Conservation (phyloP, 2,329 filamentous ascomycete species). For the Nemania sp. region DNA sequence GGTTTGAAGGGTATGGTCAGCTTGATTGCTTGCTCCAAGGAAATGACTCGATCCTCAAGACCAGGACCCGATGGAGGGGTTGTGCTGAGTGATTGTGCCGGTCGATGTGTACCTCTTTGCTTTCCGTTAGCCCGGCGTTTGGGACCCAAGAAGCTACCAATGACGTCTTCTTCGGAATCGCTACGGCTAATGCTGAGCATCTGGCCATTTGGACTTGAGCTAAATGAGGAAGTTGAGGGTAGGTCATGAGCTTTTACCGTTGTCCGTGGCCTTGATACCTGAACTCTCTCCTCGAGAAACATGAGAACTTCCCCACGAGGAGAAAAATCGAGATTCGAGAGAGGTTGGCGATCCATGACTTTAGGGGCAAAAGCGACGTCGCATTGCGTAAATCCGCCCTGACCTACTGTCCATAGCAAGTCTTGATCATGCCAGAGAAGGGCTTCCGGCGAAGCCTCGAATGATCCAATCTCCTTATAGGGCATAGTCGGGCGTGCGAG, state of each 20-base stretch:
- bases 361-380: constrained; percentile 74
- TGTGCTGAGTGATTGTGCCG: constrained; percentile 61
- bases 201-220: constrained; percentile 62
- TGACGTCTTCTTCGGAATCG: constrained; percentile 74
- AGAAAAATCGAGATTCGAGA: constrained; percentile 72
- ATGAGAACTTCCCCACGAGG: constrained; percentile 69
- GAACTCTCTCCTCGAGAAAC: constrained; percentile 70
- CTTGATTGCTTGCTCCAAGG: constrained; percentile 69
- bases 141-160: constrained; percentile 69
- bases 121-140: constrained; percentile 56
- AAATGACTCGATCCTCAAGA: constrained; percentile 59
- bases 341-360: constrained; percentile 71
- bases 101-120: constrained; percentile 59
- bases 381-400: constrained; percentile 73
- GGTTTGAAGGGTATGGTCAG: constrained; percentile 68
- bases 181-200: constrained; percentile 69
- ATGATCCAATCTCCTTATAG: constrained; percentile 73
- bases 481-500: constrained; percentile 75
- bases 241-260: constrained; percentile 43
- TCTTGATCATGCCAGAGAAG: constrained; percentile 74
- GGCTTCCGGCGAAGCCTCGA: constrained; percentile 67
- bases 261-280: constrained; percentile 57
- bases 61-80: constrained; percentile 64
- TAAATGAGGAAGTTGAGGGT: constrained; percentile 57
- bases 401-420: constrained; percentile 73